Base-by-base conservation (phyloP, 768 basidiomycete genomes). In the Epithele typhae region DNA sequence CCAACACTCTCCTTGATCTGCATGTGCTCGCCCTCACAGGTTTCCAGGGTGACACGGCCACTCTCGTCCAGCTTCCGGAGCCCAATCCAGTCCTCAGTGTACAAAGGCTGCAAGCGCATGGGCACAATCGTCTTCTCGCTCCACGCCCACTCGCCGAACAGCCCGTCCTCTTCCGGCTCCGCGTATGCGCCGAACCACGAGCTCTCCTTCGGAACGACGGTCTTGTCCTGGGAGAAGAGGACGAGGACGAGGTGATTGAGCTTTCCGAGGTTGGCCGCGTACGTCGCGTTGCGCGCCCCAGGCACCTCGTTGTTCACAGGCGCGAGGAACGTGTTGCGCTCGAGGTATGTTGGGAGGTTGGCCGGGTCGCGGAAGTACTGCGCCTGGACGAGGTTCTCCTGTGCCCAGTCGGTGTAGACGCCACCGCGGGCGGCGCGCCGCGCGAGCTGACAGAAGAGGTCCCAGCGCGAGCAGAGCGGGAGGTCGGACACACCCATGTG, bases 401-500 rank as follows among this genome's bases (percentile, higher is more conserved):
- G 91, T 0, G 81, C 87, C 86, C 87, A 92, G 12, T 75, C 58
- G 11, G 71, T 74, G 58, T 93, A 92, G 11, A 86, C 82, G 9
- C 81, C 83, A 15, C 71, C 64, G 48, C 74, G 79, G 5, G 75
- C 76, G 2, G 80, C 78, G 23, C 76, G 73, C 25, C 83, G 75
- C 21, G 84, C 84, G 25, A 82, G 55, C 52, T 81, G 77, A 63
- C 90, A 92, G 21, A 87, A 48, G 9, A 90, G 55, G 58, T 92
- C 90, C 57, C 69, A 76, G 3, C 79, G 65, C 23, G 68, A 61
- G 59, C 91, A 93, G 1, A 57, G 25, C 0, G 89, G 84, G 15
- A 92, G 68, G 59, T 90, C 87, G 5, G 86, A 81, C 32, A 92
- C 72, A 22, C 90, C 90, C 83, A 90, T 88, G 58, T 92, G 89